These are phyloP conservation scores for Sporisorium graminicola DNA, from an alignment of 1,284 basidiomycete species.

Conservation along the genomic window DNA sequence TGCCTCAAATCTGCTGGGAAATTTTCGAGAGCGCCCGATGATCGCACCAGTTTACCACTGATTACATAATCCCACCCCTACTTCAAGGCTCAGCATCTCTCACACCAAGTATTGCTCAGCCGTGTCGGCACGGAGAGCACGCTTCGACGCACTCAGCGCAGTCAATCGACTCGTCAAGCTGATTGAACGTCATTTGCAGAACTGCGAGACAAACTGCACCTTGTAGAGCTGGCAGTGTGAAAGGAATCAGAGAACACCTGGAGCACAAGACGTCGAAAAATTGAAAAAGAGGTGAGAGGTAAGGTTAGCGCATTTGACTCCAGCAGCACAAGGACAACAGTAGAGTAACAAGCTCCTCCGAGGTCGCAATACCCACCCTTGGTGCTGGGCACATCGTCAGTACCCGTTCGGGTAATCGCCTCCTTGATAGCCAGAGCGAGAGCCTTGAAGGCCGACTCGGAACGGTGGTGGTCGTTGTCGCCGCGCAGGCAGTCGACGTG, in stretches of 20 bases:
- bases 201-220: neutral
- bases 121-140: too few relatives aligned
- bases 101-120: too few relatives aligned
- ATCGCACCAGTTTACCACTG: too few relatives aligned
- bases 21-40: too few relatives aligned
- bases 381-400: slow-evolving; percentile 93
- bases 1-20: too few relatives aligned
- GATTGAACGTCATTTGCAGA: neutral
- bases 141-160: too few relatives aligned
- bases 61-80: too few relatives aligned
- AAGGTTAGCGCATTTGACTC: neutral
- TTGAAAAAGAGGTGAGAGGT: neutral
- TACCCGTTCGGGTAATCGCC: slow-evolving; percentile 89
- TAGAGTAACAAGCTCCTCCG: neutral
- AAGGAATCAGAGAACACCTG: slow-evolving; percentile 5
- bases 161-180: neutral
- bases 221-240: neutral
- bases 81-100: too few relatives aligned
- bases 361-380: slow-evolving; percentile 78
- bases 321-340: neutral
- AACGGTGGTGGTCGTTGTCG: slow-evolving; percentile 97
- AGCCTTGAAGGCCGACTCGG: slow-evolving; percentile 98
- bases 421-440: slow-evolving; percentile 93
- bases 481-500: slow-evolving; percentile 95
- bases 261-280: neutral